Conservation (phyloP, 2,329 filamentous ascomycete genomes). For the Cercospora citrullina region DNA sequence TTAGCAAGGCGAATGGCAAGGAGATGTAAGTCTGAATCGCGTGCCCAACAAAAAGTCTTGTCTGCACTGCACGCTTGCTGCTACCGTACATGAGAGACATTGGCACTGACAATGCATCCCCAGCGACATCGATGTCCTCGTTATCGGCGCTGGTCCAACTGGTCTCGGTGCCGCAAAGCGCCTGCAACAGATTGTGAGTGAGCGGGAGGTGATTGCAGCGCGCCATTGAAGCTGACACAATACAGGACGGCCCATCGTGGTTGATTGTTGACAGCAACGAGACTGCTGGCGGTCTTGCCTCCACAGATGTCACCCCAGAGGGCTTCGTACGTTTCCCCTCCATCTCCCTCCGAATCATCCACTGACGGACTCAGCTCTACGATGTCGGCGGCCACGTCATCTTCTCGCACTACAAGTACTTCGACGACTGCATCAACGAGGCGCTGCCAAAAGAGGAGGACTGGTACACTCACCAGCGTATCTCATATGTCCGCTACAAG, state of each 20-base stretch:
- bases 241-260: constrained; percentile 87
- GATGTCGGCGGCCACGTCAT: constrained; percentile 98
- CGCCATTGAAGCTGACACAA: constrained; percentile 10
- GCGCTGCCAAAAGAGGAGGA: constrained; percentile 90
- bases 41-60: neutral
- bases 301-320: constrained; percentile 91
- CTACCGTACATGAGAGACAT: neutral
- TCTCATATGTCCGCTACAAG: constrained; percentile 99
- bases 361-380: constrained; percentile 68
- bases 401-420: constrained; percentile 99
- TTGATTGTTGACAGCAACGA: constrained; percentile 90
- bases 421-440: constrained; percentile 98
- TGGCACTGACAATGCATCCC: neutral
- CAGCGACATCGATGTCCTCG: constrained; percentile 92
- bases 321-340: constrained; percentile 77
- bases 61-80: neutral
- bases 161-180: constrained; percentile 97
- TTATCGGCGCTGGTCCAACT: constrained; percentile 97
- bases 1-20: constrained; percentile 39
- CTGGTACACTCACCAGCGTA: constrained; percentile 97
- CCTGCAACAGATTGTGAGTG: constrained; percentile 85
- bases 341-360: neutral
- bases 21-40: constrained; percentile 32
- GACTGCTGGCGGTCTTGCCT: constrained; percentile 91
- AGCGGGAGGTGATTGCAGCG: neutral